These are phyloP conservation scores for Sugiyamaella valdiviana DNA, from an alignment of 805 yeast genomes.

Conservation along the genomic window DNA sequence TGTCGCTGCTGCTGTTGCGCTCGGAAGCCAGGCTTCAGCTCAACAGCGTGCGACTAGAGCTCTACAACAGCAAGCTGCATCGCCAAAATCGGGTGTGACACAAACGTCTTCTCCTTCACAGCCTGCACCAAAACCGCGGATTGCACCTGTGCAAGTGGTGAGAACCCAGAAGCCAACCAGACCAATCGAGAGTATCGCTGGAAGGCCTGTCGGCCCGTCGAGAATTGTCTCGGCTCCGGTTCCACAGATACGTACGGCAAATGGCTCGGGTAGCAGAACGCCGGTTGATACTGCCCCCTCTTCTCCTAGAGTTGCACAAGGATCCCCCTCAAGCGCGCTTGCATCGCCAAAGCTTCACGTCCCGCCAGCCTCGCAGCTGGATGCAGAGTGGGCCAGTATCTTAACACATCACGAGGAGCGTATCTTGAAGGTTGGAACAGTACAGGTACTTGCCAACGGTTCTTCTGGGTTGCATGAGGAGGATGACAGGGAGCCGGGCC, in stretches of 20 bases:
- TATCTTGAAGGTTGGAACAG: constrained; percentile 40
- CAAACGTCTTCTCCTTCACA: constrained; percentile 12
- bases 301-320: background rate
- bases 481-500: constrained; percentile 19
- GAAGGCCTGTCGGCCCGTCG: constrained; percentile 16
- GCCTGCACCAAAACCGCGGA: constrained; percentile 5
- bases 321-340: background rate
- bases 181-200: constrained; percentile 6
- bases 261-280: background rate
- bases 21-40: constrained; percentile 14
- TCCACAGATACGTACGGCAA: background rate
- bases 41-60: constrained; percentile 2
- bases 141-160: constrained; percentile 2
- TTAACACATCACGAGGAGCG: constrained; percentile 43
- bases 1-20: constrained; percentile 24
- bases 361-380: constrained; percentile 41
- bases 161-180: constrained; percentile 12
- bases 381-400: constrained; percentile 43
- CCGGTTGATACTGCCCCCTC: background rate
- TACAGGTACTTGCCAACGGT: constrained; percentile 21
- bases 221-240: background rate
- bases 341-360: constrained; percentile 28
- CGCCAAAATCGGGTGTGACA: constrained; percentile 7
- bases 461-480: constrained; percentile 12
- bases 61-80: constrained; percentile 2